Percentiles rank a stretch among this genome's conserved stretches.
phyloP scores from a whole-genome alignment of 1,284 basidiomycete genomes.

The Ganoderma meredithae region DNA sequence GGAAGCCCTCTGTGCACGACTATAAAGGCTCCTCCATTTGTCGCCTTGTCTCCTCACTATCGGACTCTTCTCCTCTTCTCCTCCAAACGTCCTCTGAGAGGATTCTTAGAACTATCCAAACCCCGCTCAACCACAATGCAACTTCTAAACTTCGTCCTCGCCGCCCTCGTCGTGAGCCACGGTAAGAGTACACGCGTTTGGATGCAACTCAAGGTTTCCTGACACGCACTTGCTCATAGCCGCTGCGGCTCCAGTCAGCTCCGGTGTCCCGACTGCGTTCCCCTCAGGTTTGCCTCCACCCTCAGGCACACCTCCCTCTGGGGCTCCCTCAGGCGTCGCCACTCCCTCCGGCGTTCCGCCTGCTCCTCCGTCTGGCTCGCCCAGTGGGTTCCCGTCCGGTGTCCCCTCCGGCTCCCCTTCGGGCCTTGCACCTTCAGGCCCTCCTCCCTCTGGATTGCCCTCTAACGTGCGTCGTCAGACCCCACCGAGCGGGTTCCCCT shows the following conservation, averaged over 20 bases:
- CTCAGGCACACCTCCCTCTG: not conserved
- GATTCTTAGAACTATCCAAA: not conserved
- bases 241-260: not conserved
- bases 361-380: too few species aligned
- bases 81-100: not conserved
- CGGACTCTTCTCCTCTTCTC: conserved; percentile 1
- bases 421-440: not conserved
- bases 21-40: not conserved
- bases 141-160: not conserved
- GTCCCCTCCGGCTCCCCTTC: not conserved
- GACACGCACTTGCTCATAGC: not conserved
- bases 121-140: not conserved
- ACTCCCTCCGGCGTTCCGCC: not conserved
- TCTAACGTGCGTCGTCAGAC: not conserved
- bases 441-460: not conserved
- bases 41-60: not conserved
- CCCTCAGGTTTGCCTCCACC: not conserved
- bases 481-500: not conserved
- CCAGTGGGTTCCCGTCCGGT: not conserved
- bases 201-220: not conserved
- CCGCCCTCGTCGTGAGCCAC: not conserved
- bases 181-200: not conserved
- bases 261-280: not conserved
- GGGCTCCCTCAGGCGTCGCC: not conserved
- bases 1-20: not conserved